Base-by-base conservation (phyloP, 805 yeast species). In the Pichia thaimueangensis region DNA sequence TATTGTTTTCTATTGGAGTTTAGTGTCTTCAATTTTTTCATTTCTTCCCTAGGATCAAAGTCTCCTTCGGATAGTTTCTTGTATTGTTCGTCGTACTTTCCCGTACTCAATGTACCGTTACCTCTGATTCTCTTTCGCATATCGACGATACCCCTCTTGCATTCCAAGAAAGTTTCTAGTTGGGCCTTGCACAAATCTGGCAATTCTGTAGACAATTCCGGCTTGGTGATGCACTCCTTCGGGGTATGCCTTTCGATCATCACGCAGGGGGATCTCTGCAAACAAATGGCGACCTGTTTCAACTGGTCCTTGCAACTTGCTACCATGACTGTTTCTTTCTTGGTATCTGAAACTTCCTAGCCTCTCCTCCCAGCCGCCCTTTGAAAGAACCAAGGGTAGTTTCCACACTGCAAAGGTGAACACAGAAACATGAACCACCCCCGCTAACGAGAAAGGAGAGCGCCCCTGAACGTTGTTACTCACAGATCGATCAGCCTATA, bases 261-360 rank as follows among this genome's bases (percentile, higher is more conserved):
- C 39, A 91, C 98, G 63, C 98, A 91, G 13, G 97, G 97, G 5
- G 97, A 88, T 57, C 97, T 76, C 62, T 91, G 98, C 37, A 91
- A 72, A 60, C 98, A 91, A 17, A 91, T 80, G 9, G 97, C 97
- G 45, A 93, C 86, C n/a, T 95, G 96, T 54, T 78, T 87, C 56
- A 89, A 78, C 59, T 91, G 94, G 63, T 91, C 98, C 57, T 85
- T 82, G 62, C 98, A 91, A 71, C 96, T 70, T 35, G 80, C 82
- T 41, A 76, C 81, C 82, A 77, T 75, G n/a, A n/a, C n/a, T n/a
- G n/a, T n/a, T n/a, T n/a, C n/a, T n/a, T n/a, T n/a, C n/a, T n/a
- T n/a, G n/a, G n/a, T n/a, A n/a, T n/a, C n/a, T n/a, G n/a, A n/a
- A n/a, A n/a, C n/a, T n/a, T n/a, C n/a, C n/a, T n/a, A n/a, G n/a